Evolutionary conservation across 257 asterid species (phyloP).

Genomic region (Craterostigma plantagineum): DNA sequence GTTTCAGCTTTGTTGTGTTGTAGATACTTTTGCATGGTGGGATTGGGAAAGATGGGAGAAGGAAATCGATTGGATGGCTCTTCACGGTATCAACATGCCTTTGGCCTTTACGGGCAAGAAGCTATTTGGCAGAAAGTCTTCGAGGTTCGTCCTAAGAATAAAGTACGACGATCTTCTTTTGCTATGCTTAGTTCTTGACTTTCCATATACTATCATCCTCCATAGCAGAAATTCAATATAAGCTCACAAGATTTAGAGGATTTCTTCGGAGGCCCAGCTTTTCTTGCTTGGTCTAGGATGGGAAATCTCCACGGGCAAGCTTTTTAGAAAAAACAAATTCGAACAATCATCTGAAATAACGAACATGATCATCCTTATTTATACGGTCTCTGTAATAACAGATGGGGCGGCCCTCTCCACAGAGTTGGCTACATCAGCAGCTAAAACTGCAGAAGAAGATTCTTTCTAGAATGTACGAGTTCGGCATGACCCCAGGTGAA

Average conservation of each 20-base stretch:
- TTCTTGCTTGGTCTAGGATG: conserved; percentile 99
- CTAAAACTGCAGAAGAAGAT: conserved; percentile 66
- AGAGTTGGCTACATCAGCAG: conserved; percentile 73
- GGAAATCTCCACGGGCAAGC: conserved; percentile 76
- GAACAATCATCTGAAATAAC: neutral
- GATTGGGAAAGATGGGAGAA: conserved; percentile 99
- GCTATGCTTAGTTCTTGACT: too few relatives aligned
- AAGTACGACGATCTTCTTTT: too few relatives aligned
- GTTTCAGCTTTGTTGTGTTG: conserved; percentile 6
- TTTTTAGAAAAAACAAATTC: too few relatives aligned
- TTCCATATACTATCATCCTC: neutral
- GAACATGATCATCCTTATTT: too few relatives aligned
- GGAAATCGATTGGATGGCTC: conserved; percentile 98
- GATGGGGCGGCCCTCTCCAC: conserved; percentile 98
- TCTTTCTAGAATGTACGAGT: conserved; percentile 66
- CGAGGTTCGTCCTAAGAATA: conserved; percentile 19
- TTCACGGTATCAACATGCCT: conserved; percentile 86
- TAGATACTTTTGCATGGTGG: conserved; percentile 99
- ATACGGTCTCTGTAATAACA: conserved; percentile 13
- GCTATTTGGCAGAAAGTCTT: conserved; percentile 91
- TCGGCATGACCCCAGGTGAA: conserved; percentile 99
- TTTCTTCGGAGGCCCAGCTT: conserved; percentile 98
- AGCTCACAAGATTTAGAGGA: conserved; percentile 36
- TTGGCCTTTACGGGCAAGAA: conserved; percentile 91
- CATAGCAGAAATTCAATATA: conserved; percentile 54